A percentile compares a stretch with the other conserved stretches of the same genome.
These are phyloP conservation scores for Lolium rigidum DNA, from an alignment of 176 grass and related monocot species.

Conservation along the genomic window DNA sequence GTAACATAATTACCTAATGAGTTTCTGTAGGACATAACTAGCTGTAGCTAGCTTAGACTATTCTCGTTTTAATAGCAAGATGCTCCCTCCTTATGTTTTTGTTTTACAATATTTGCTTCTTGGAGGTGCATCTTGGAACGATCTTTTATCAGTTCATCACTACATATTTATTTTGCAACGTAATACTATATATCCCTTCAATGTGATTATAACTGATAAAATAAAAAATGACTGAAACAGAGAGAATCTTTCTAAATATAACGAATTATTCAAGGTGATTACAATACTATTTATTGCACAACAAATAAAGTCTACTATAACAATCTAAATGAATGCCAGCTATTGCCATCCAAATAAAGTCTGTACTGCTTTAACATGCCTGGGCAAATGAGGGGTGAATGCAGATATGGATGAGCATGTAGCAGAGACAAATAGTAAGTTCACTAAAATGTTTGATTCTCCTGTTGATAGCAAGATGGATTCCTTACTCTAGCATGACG, in stretches of 20 bases:
- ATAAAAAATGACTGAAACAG: not conserved
- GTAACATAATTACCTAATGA: too few species aligned
- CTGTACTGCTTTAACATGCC: constrained; percentile 7
- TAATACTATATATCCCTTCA: not conserved
- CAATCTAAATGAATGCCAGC: not conserved
- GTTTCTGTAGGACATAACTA: not conserved
- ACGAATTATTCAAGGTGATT: constrained; percentile 7
- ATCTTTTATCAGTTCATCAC: not conserved
- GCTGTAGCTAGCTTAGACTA: not conserved
- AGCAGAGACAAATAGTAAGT: constrained; percentile 4
- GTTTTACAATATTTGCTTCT: not conserved
- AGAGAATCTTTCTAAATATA: not conserved
- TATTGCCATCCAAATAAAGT: not conserved
- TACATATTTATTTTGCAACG: not conserved
- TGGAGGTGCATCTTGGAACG: not conserved
- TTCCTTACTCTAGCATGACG: not conserved
- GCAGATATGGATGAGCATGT: constrained; percentile 1
- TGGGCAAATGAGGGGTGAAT: not conserved
- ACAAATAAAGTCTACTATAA: not conserved
- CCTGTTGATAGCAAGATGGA: not conserved
- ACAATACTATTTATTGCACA: not conserved
- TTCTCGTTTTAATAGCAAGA: not conserved
- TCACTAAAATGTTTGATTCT: not conserved
- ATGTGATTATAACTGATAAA: not conserved
- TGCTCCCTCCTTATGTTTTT: not conserved